A percentile compares a stretch with the other conserved stretches of the same genome.
phyloP scores from a whole-genome alignment of 768 basidiomycete species.

The Nevesoporus exiguus region DNA sequence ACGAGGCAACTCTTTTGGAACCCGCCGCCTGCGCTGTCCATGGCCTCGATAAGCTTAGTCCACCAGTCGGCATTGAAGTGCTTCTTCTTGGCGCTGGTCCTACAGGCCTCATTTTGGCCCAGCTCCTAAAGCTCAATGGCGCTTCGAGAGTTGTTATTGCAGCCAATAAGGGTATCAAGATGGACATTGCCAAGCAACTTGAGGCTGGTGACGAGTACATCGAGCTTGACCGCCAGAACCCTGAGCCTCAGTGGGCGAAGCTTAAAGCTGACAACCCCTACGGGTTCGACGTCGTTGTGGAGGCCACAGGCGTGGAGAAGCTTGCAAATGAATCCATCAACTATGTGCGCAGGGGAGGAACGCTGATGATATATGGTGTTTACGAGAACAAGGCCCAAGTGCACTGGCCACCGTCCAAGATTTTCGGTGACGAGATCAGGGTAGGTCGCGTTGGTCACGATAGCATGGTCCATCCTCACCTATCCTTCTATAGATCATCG shows the following conservation, averaged over 20 bases:
- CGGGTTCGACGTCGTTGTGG: constrained; percentile 85
- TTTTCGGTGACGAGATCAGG: constrained; percentile 68
- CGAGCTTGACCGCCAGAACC: constrained; percentile 74
- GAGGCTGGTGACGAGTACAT: constrained; percentile 83
- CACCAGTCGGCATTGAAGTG: constrained; percentile 80
- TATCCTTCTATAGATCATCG: constrained; percentile 60
- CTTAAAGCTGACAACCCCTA: constrained; percentile 79
- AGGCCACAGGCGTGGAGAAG: constrained; percentile 81
- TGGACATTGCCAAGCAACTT: constrained; percentile 77
- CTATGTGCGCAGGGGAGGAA: constrained; percentile 83
- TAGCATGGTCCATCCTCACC: background rate
- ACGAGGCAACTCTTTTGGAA: constrained; percentile 84
- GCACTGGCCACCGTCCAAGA: constrained; percentile 84
- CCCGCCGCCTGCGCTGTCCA: constrained; percentile 91
- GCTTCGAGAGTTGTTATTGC: constrained; percentile 79
- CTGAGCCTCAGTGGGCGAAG: constrained; percentile 75
- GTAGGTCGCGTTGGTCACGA: constrained; percentile 26
- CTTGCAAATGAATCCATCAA: constrained; percentile 87
- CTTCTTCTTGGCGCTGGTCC: constrained; percentile 89
- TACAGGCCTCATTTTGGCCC: constrained; percentile 86
- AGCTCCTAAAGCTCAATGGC: constrained; percentile 84
- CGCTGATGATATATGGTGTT: constrained; percentile 86
- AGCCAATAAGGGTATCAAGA: constrained; percentile 89
- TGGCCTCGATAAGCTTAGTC: constrained; percentile 83
- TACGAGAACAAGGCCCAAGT: constrained; percentile 84